phyloP scores from a whole-genome alignment of 176 grass and related monocot genomes.

The Areca catechu region DNA sequence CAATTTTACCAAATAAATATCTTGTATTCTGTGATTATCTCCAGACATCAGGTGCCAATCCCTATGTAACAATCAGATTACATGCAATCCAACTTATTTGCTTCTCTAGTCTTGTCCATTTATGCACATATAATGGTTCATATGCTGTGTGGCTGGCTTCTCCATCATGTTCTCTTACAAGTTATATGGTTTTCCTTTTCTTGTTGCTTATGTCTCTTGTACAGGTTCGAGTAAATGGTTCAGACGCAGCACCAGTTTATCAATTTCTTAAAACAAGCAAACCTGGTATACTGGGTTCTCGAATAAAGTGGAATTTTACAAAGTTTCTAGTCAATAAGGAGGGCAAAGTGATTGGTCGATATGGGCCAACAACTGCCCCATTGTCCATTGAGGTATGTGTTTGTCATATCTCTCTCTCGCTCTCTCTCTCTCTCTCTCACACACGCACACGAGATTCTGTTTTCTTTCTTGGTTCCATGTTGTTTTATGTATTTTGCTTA shows the following conservation, averaged over 20 bases:
- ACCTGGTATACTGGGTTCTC: constrained; percentile 54
- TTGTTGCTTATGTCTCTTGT: neutral
- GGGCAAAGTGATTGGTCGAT: constrained; percentile 70
- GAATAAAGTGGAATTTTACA: constrained; percentile 96
- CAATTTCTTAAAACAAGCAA: constrained; percentile 88
- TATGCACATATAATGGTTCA: too few relatives aligned
- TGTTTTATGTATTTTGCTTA: constrained; percentile 4
- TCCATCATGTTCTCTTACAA: too few relatives aligned
- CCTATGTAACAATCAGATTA: too few relatives aligned
- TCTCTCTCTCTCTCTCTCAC: neutral
- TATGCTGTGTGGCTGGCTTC: too few relatives aligned
- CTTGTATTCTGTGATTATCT: too few relatives aligned
- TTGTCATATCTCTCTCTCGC: neutral
- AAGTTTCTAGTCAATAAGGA: constrained; percentile 87
- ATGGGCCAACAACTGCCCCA: constrained; percentile 39
- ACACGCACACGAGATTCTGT: neutral
- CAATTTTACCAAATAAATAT: too few relatives aligned
- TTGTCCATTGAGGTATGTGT: constrained; percentile 53
- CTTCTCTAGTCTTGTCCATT: too few relatives aligned
- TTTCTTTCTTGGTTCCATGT: constrained; percentile 12
- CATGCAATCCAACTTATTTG: too few relatives aligned
- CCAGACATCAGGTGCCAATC: too few relatives aligned
- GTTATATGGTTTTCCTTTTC: too few relatives aligned
- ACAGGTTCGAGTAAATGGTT: constrained; percentile 80
- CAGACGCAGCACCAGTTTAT: constrained; percentile 54